These are phyloP conservation scores for Hippophae rhamnoides DNA, from an alignment of 306 rosid genomes.

Conservation along the genomic window DNA sequence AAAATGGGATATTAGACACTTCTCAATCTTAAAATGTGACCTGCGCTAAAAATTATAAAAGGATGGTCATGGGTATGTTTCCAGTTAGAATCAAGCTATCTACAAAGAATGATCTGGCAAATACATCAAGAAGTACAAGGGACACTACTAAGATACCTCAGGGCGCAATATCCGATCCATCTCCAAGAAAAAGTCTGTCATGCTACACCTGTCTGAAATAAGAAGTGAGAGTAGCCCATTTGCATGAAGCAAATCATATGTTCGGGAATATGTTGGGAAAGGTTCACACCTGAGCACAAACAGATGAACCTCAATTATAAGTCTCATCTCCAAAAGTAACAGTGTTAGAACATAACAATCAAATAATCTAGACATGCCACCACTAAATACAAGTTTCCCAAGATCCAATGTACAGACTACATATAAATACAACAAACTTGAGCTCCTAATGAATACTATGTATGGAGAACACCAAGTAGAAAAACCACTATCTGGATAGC, in stretches of 20 bases:
- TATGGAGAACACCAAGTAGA: too few relatives aligned
- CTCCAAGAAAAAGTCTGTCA: conserved; percentile 73
- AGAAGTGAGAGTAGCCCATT: conserved; percentile 71
- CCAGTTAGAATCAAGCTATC: too few relatives aligned
- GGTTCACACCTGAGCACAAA: conserved; percentile 79
- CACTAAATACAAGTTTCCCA: too few relatives aligned
- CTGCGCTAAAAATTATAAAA: too few relatives aligned
- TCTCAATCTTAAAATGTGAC: neutral
- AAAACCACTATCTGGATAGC: too few relatives aligned
- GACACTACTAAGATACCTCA: conserved; percentile 42
- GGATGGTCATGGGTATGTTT: too few relatives aligned
- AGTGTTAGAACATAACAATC: too few relatives aligned
- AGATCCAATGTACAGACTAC: too few relatives aligned
- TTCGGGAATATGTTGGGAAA: conserved; percentile 92
- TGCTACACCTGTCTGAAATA: conserved; percentile 60
- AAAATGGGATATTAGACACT: neutral
- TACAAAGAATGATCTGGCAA: neutral
- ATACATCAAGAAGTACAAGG: neutral
- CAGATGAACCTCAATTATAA: conserved; percentile 16
- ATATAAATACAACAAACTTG: too few relatives aligned
- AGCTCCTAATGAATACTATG: too few relatives aligned
- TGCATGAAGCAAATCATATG: conserved; percentile 90
- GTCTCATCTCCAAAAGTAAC: neutral
- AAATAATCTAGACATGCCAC: too few relatives aligned
- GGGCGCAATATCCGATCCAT: conserved; percentile 97